Evolutionary conservation across 2,329 filamentous ascomycete species (phyloP).

Genomic region (Penicillium occitanis): DNA sequence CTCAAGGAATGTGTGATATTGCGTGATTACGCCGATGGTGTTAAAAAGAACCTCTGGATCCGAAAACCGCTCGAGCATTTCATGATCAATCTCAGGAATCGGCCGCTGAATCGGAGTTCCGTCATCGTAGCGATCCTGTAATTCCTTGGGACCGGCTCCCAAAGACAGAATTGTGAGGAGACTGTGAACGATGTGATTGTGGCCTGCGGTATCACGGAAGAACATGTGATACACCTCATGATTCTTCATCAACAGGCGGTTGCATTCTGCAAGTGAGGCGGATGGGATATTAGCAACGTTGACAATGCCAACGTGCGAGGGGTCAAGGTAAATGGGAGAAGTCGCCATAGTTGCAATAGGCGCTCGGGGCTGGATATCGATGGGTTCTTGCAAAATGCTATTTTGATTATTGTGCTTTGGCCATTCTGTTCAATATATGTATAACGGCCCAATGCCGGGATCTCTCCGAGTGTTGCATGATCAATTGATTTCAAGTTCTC

Average conservation of each 20-base stretch:
- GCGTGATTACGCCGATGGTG: constrained; percentile 49
- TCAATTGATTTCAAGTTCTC: not conserved
- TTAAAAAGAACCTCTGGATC: not conserved
- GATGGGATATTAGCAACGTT: not conserved
- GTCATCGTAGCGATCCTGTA: constrained; percentile 33
- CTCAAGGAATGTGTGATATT: constrained; percentile 62
- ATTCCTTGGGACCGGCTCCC: constrained; percentile 28
- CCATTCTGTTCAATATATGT: not conserved
- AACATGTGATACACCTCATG: constrained; percentile 36
- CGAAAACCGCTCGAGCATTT: constrained; percentile 27
- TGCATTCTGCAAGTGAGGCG: not conserved
- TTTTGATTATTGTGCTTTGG: not conserved
- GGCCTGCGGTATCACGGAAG: constrained; percentile 28
- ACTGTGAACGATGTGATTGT: constrained; percentile 35
- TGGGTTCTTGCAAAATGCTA: not conserved
- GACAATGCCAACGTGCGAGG: not conserved
- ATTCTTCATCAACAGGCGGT: constrained; percentile 25
- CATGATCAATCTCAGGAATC: constrained; percentile 28
- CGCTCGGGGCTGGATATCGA: not conserved
- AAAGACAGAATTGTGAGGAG: constrained; percentile 33
- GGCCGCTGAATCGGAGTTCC: constrained; percentile 28
- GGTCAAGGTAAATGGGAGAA: not conserved
- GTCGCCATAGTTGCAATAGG: not conserved
- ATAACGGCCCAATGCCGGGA: not conserved
- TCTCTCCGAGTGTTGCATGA: not conserved